These are phyloP conservation scores for Clausena lansium DNA, from an alignment of 345 rosid genomes.

Conservation along the genomic window DNA sequence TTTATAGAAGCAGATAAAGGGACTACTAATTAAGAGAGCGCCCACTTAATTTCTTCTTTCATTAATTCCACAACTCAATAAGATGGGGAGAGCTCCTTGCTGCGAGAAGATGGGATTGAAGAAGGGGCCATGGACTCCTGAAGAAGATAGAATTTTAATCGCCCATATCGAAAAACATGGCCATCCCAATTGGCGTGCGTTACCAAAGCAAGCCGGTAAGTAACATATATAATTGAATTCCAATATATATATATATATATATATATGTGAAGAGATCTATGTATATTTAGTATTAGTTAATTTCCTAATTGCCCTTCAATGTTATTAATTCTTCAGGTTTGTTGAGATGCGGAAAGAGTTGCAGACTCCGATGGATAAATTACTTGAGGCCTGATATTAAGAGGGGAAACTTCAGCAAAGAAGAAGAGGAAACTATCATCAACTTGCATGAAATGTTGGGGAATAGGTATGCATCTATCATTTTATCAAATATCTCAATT, in stretches of 20 bases:
- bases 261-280: too few relatives aligned
- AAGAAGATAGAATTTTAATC: slow-evolving; percentile 69
- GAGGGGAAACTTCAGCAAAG: slow-evolving; percentile 73
- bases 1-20: neutral
- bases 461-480: slow-evolving; percentile 44
- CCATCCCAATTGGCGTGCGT: slow-evolving; percentile 71
- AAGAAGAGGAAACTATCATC: slow-evolving; percentile 78
- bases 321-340: slow-evolving; percentile 36
- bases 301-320: too few relatives aligned
- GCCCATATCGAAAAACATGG: slow-evolving; percentile 52
- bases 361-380: slow-evolving; percentile 78
- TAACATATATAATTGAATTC: neutral
- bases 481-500: neutral
- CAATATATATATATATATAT: too few relatives aligned
- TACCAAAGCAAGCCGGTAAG: slow-evolving; percentile 84
- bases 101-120: slow-evolving; percentile 82
- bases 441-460: slow-evolving; percentile 67
- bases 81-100: slow-evolving; percentile 90
- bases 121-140: slow-evolving; percentile 70
- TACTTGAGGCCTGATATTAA: slow-evolving; percentile 77
- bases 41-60: too few relatives aligned
- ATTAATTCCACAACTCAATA: too few relatives aligned
- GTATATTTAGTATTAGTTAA: too few relatives aligned
- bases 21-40: too few relatives aligned
- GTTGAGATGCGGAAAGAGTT: slow-evolving; percentile 75